Base-by-base conservation (phyloP, 177 flowering plant genomes). In the Telopea speciosissima region DNA sequence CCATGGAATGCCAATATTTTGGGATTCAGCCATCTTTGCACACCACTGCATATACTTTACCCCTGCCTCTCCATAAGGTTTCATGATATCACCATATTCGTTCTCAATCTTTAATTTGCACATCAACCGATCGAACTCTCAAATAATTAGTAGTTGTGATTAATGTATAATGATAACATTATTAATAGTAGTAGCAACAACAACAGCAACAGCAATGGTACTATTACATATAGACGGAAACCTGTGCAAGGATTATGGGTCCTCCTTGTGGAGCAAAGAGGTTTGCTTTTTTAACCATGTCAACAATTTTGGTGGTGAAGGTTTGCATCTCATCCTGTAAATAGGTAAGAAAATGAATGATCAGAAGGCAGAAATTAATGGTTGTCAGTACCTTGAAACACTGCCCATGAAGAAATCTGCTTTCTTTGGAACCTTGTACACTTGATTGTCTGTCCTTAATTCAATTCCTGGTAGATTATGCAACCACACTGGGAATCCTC, bases 241-340 rank as follows among this genome's bases (percentile, higher is more conserved):
- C 88, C 88, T 86, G 91, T 14, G 88, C 84, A 19, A 88, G 70
- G 62, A 88, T 86, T 8, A 88, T 85, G 0, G 85, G 86, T 0
- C 96, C 96, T 58, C 92, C 95, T 84, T 90, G 90, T 12, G 89
- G 77, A 13, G 92, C 90, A 70, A 90, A 86, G 21, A 88, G 84
- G 0, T 82, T 85, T 72, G 84, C 90, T 36, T 82, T 25, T 54
- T 85, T 87, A 17, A 73, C 64, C 89, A 88, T 83, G 59, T 85
- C 67, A 1, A 88, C 90, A 3, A 88, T 88, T 67, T 79, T 66
- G 1, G 87, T 69, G 0, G 89, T 86, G 68, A 90, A 90, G 28
- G 75, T 87, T 78, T 86, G 83, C 96, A 88, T 90, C 68, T 89
- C 88, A 22, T 77, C 74, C 93, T 84, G 5, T n/a, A n/a, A n/a